Percentiles rank a stretch among this genome's conserved stretches.
Evolutionary conservation across 768 basidiomycete genomes (phyloP).

Genomic region (Hygrophoropsis aurantiaca): DNA sequence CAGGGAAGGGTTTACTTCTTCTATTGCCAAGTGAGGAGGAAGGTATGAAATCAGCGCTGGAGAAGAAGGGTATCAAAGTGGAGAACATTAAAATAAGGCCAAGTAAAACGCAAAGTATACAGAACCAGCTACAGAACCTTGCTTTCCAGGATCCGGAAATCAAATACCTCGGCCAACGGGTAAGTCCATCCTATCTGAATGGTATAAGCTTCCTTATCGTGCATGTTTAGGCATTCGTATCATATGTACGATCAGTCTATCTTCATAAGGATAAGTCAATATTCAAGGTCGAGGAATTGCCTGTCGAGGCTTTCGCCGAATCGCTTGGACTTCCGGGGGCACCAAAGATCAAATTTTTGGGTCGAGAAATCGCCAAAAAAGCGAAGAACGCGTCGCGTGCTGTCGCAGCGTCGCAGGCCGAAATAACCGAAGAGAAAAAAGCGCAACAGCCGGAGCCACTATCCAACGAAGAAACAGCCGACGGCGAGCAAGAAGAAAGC

Average conservation of each 20-base stretch:
- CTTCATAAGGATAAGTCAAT: constrained; percentile 92
- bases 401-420: constrained; percentile 35
- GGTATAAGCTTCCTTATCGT: too few relatives aligned
- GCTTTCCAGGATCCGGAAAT: constrained; percentile 95
- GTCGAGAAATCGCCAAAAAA: constrained; percentile 62
- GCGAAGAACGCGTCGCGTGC: constrained; percentile 72
- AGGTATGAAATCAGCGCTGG: constrained; percentile 76
- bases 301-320: constrained; percentile 81
- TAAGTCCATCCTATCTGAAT: constrained; percentile 39
- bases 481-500: constrained; percentile 13
- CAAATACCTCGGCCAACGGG: constrained; percentile 94
- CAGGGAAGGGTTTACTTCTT: constrained; percentile 82
- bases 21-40: constrained; percentile 90
- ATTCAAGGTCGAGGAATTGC: constrained; percentile 84
- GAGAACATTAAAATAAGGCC: constrained; percentile 84
- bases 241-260: constrained; percentile 90
- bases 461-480: constrained; percentile 25
- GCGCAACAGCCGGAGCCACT: too few relatives aligned
- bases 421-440: constrained; percentile 21
- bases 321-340: constrained; percentile 91
- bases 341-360: constrained; percentile 91
- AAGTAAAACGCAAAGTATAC: constrained; percentile 82
- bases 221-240: constrained; percentile 79
- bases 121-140: constrained; percentile 87
- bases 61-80: constrained; percentile 68